These are phyloP conservation scores for Tricharina praecox DNA, from an alignment of 495 filamentous ascomycete species.

Conservation along the genomic window DNA sequence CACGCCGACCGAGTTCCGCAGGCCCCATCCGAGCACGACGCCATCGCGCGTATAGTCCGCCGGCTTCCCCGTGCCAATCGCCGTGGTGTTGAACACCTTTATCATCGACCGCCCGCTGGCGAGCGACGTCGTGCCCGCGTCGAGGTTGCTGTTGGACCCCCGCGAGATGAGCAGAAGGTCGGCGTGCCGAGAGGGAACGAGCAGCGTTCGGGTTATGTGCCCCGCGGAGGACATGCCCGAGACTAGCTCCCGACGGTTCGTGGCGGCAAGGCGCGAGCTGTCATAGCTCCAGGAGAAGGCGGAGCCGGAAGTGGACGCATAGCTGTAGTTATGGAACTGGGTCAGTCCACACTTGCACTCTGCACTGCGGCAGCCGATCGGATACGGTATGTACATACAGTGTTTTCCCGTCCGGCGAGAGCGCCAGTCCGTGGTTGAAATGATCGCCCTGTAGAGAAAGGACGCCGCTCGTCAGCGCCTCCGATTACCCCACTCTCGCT, in stretches of 20 bases:
- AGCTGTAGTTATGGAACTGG: slow-evolving; percentile 8
- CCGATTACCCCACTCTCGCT: slow-evolving; percentile 4
- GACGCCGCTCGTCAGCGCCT: slow-evolving; percentile 1
- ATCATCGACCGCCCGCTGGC: slow-evolving; percentile 44
- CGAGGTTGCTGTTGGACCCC: slow-evolving; percentile 46
- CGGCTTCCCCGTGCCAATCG: slow-evolving; percentile 24
- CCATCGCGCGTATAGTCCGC: slow-evolving; percentile 35
- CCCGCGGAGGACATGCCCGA: slow-evolving; percentile 41
- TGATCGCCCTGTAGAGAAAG: slow-evolving; percentile 15
- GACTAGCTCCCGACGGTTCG: slow-evolving; percentile 34
- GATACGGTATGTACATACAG: slow-evolving; percentile 35
- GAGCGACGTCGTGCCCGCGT: slow-evolving; percentile 32
- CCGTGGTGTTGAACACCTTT: slow-evolving; percentile 45
- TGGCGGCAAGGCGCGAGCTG: slow-evolving; percentile 28
- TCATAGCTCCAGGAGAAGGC: slow-evolving; percentile 50
- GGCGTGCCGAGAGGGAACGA: slow-evolving; percentile 28
- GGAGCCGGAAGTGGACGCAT: slow-evolving; percentile 37
- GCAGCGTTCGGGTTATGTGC: slow-evolving; percentile 47
- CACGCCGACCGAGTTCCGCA: slow-evolving; percentile 55
- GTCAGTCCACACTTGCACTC: neutral
- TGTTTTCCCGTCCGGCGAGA: slow-evolving; percentile 43
- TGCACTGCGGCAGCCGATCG: neutral
- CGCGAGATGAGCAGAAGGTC: slow-evolving; percentile 42
- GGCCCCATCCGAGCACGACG: slow-evolving; percentile 48
- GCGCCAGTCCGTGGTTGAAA: slow-evolving; percentile 51